These are phyloP conservation scores for Tetrahymena malaccensis DNA, from an alignment of 73 alveolate species.

Conservation along the genomic window DNA sequence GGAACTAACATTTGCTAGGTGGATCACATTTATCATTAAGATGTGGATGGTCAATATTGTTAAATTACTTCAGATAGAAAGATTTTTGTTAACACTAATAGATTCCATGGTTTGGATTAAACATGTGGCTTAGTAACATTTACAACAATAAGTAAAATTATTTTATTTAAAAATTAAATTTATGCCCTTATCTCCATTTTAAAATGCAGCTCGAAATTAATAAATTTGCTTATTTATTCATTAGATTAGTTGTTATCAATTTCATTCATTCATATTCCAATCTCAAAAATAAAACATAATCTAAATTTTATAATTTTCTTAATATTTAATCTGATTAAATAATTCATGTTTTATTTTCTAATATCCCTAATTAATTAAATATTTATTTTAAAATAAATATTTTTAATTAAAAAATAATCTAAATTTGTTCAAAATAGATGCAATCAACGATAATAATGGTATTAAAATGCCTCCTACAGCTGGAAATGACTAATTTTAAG, in stretches of 20 bases:
- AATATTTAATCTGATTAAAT: too few relatives aligned
- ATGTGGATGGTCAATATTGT: conserved; percentile 22
- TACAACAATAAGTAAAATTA: not conserved
- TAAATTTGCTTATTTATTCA: too few relatives aligned
- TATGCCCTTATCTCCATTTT: too few relatives aligned
- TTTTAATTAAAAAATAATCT: too few relatives aligned
- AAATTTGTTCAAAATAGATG: not conserved
- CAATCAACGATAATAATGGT: conserved; percentile 1
- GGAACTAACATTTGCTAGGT: conserved; percentile 8
- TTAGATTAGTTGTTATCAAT: too few relatives aligned
- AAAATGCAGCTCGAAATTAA: too few relatives aligned
- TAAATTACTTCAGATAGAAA: conserved; percentile 24
- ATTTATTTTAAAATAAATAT: too few relatives aligned
- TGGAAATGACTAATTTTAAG: conserved; percentile 13
- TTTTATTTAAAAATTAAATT: not conserved
- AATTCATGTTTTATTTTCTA: not conserved
- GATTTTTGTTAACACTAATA: conserved; percentile 5
- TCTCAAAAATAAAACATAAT: too few relatives aligned
- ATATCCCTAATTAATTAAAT: not conserved
- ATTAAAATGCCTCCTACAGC: conserved; percentile 25
- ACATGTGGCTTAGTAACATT: conserved; percentile 23
- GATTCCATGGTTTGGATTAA: conserved; percentile 3
- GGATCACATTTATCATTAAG: conserved; percentile 11
- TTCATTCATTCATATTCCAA: too few relatives aligned
- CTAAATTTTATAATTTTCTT: too few relatives aligned